Evolutionary conservation across 371 early-diverging fungal species (phyloP).

Genomic region (Fennellomyces sp.): DNA sequence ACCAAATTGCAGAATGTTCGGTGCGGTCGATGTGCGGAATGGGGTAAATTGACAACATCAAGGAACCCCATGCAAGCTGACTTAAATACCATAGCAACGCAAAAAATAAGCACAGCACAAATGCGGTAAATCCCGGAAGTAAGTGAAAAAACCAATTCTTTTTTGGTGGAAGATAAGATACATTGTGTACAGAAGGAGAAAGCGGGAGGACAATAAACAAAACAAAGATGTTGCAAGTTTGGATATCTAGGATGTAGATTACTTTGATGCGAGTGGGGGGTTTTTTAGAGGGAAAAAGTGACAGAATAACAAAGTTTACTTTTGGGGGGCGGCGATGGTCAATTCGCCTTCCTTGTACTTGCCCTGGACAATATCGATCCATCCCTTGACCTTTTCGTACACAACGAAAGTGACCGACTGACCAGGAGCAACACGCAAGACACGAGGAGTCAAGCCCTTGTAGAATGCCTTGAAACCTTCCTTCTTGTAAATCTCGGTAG

Average conservation of each 20-base stretch:
- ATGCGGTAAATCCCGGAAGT: too few relatives aligned
- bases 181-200: neutral
- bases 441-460: conserved; percentile 94
- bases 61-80: too few relatives aligned
- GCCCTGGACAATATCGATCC: conserved; percentile 66
- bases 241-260: conserved; percentile 1
- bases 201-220: neutral
- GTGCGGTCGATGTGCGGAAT: too few relatives aligned
- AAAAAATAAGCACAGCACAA: too few relatives aligned
- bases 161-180: too few relatives aligned
- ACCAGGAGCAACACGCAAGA: conserved; percentile 88
- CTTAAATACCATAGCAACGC: too few relatives aligned
- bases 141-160: too few relatives aligned
- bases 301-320: neutral
- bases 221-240: too few relatives aligned
- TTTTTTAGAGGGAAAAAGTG: neutral
- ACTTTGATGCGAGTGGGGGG: neutral
- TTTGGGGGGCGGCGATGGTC: conserved; percentile 2
- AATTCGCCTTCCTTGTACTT: conserved; percentile 43
- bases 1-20: too few relatives aligned
- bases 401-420: conserved; percentile 90
- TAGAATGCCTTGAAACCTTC: conserved; percentile 95
- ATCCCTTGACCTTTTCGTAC: conserved; percentile 81
- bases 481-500: conserved; percentile 75
- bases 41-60: too few relatives aligned